These are phyloP conservation scores for Aureobasidium sp. DNA, from an alignment of 2,329 filamentous ascomycete genomes.

Conservation along the genomic window DNA sequence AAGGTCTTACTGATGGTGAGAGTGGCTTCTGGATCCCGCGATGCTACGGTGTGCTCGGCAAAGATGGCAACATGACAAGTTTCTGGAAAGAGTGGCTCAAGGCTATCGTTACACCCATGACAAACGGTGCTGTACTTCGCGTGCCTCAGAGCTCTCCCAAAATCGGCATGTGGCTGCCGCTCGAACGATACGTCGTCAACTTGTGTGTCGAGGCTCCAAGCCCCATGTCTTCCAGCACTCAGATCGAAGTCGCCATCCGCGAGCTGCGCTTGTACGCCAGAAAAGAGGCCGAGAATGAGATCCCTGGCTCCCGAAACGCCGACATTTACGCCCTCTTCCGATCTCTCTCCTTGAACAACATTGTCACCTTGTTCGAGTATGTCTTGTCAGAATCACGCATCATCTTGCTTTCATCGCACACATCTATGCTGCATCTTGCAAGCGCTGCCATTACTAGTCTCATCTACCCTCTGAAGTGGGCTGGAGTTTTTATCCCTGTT, in stretches of 20 bases:
- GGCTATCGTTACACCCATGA: conserved; percentile 92
- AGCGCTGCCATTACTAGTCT: conserved; percentile 79
- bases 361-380: conserved; percentile 88
- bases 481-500: conserved; percentile 87
- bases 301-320: conserved; percentile 82
- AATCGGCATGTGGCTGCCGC: conserved; percentile 88
- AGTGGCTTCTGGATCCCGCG: conserved; percentile 93
- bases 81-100: conserved; percentile 99
- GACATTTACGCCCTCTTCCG: conserved; percentile 92
- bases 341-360: conserved; percentile 81
- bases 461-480: conserved; percentile 86
- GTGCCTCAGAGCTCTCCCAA: conserved; percentile 83
- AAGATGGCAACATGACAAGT: conserved; percentile 70
- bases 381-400: conserved; percentile 88
- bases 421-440: conserved; percentile 89
- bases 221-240: conserved; percentile 86
- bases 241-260: conserved; percentile 83
- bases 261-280: conserved; percentile 87
- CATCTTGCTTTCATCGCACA: conserved; percentile 91
- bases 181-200: conserved; percentile 95
- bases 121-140: conserved; percentile 70
- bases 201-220: conserved; percentile 91
- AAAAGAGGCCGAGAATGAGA: conserved; percentile 85
- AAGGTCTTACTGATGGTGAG: conserved; percentile 89
- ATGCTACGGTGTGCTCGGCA: conserved; percentile 84